Conservation (phyloP, 75 land plant species). For the Pinus taeda region DNA sequence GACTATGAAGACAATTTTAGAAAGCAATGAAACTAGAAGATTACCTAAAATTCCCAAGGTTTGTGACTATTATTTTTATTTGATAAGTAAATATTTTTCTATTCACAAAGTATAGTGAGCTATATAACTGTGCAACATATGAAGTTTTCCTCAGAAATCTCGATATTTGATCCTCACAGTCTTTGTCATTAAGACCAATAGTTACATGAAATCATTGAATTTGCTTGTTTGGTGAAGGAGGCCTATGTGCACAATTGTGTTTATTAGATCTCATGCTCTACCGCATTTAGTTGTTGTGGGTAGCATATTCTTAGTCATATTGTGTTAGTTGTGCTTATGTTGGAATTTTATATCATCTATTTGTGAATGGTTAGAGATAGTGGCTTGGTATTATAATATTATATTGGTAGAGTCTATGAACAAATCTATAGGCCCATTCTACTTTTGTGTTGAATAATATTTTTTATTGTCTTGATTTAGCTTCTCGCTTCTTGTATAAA, state of each 20-base stretch:
- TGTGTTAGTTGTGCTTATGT: background rate
- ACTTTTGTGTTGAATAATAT: background rate
- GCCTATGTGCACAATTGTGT: background rate
- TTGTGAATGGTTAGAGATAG: background rate
- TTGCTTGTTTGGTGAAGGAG: background rate
- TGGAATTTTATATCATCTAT: background rate
- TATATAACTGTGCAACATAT: too few species aligned
- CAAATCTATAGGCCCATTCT: background rate
- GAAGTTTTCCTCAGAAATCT: too few species aligned
- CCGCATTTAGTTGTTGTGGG: background rate
- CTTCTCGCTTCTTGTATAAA: too few species aligned
- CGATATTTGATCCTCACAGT: too few species aligned
- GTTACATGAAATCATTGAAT: too few species aligned
- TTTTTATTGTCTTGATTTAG: background rate
- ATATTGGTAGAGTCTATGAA: background rate
- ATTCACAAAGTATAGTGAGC: background rate
- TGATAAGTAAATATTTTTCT: background rate
- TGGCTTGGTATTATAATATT: slow-evolving; percentile 3
- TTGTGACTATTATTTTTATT: background rate
- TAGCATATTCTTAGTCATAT: background rate
- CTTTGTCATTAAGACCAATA: too few species aligned
- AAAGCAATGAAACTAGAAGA: slow-evolving; percentile 78
- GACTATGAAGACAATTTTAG: slow-evolving; percentile 58
- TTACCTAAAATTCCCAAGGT: slow-evolving; percentile 87
- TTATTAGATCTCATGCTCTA: background rate